Conservation (phyloP, 2,329 filamentous ascomycete genomes). For the Claviceps capensis region DNA sequence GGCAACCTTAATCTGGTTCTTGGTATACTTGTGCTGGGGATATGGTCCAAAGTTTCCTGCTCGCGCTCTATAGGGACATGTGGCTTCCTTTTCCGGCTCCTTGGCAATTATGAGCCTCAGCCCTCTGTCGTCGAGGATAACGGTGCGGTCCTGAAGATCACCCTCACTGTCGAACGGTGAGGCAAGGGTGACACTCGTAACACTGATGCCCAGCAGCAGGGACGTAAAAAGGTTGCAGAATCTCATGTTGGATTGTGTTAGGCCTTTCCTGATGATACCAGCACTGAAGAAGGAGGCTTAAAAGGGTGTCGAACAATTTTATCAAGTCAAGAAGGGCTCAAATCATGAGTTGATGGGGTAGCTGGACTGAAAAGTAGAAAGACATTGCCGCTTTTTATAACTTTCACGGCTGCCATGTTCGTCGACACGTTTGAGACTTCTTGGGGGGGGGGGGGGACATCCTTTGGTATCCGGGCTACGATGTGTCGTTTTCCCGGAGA, state of each 20-base stretch:
- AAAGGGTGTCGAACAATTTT: not conserved
- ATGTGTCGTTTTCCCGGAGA: not conserved
- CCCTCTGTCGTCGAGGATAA: not conserved
- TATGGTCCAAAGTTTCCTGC: not conserved
- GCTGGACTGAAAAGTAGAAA: not conserved
- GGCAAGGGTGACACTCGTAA: not conserved
- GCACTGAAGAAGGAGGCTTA: not conserved
- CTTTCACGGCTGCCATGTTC: not conserved
- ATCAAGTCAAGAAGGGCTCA: not conserved
- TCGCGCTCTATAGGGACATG: not conserved
- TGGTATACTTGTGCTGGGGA: not conserved
- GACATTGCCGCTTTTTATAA: not conserved
- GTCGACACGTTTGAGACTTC: not conserved
- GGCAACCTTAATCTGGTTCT: not conserved
- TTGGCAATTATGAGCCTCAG: not conserved
- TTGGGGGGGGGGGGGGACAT: not conserved
- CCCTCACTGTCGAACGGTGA: not conserved
- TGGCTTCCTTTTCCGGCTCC: not conserved
- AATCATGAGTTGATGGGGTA: not conserved
- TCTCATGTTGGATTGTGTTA: not conserved
- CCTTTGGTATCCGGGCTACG: not conserved
- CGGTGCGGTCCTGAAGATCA: not conserved
- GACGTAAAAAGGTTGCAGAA: not conserved
- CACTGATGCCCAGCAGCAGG: not conserved
- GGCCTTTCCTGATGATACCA: not conserved